Base-by-base conservation (phyloP, 2,329 filamentous ascomycete species). In the Ophiognomonia clavigignenti-juglandacearum region DNA sequence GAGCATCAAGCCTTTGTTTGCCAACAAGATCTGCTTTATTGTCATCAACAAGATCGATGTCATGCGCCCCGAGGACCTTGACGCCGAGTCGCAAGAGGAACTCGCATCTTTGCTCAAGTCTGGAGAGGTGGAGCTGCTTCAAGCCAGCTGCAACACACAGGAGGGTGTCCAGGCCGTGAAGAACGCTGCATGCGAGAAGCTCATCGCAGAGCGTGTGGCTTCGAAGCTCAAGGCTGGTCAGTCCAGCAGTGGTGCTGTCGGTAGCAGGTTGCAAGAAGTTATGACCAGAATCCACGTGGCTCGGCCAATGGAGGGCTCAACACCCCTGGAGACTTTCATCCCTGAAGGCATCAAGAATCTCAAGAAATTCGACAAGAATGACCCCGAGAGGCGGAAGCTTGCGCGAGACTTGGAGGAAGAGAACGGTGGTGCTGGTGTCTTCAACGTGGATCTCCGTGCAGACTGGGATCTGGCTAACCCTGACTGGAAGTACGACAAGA, bases 11-110 rank as follows among this genome's bases (percentile, higher is more conserved):
- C 93, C 93, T 26, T 77, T 98, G 19, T 98, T 98, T 65, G 85
- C 90, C 45, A 96, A 97, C 74, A 97, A 97, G 74, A 79, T 97
- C 40, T 92, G 97, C 37, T 97, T 96, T 65, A 79, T 98, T 48
- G 88, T 97, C 48, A 79, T 97, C 70, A 98, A 98, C 83, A 98
- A 98, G 78, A 96, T 96, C 57, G 93, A 98, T 66, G 81, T 97
- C 50, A 82, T 85, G 63, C 81, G 83, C 50, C 90, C 91, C 2
- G 89, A 96, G 61, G 90, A 97, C 62, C 73, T 98, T 31, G 86
- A 93, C 54, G 71, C 81, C 6, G 87, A 88, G 58, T 82, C 85
- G 20, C 86, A 92, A 64, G 80, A 82, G 46, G 79, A 92, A 61
- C 72, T 98, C 35, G 82, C 95, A 62, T 72, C 80, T 22, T 79